phyloP scores from a whole-genome alignment of 2,329 filamentous ascomycete genomes.

The Colletotrichum theobromicola region DNA sequence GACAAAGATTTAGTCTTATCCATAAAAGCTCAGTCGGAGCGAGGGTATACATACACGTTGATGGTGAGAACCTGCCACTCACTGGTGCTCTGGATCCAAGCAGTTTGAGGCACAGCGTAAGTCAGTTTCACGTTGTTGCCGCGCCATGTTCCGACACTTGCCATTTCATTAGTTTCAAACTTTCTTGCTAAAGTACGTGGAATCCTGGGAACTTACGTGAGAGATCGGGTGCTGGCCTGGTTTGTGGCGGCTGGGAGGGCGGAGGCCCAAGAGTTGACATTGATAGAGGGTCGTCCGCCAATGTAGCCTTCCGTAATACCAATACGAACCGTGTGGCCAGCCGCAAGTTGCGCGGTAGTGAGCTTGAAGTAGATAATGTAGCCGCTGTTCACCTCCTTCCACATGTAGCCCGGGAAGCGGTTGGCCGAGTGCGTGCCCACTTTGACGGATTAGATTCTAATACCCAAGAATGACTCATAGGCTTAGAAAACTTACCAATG shows the following conservation, averaged over 20 bases:
- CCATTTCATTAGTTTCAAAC: background rate
- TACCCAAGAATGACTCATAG: background rate
- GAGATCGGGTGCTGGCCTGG: slow-evolving; percentile 33
- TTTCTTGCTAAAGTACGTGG: background rate
- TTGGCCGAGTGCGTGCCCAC: slow-evolving; percentile 36
- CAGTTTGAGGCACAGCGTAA: slow-evolving; percentile 29
- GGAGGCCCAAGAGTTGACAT: slow-evolving; percentile 34
- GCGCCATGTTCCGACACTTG: slow-evolving; percentile 32
- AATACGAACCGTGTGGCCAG: slow-evolving; percentile 31
- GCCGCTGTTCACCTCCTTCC: slow-evolving; percentile 45
- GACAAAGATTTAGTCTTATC: background rate
- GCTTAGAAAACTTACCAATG: slow-evolving; percentile 20
- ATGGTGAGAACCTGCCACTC: slow-evolving; percentile 34
- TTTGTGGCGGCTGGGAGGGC: slow-evolving; percentile 28
- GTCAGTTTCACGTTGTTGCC: slow-evolving; percentile 34
- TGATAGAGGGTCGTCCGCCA: slow-evolving; percentile 33
- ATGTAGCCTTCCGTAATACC: slow-evolving; percentile 37
- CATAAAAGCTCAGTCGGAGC: background rate
- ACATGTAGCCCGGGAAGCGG: slow-evolving; percentile 45
- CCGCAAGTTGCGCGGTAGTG: slow-evolving; percentile 29
- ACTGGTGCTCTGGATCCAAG: slow-evolving; percentile 30
- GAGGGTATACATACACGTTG: slow-evolving; percentile 20
- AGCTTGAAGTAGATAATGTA: slow-evolving; percentile 44
- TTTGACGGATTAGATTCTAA: background rate
- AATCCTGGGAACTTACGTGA: slow-evolving; percentile 22